Evolutionary conservation across 257 asterid genomes (phyloP), one percentile per base, ranked within the genome.

Genomic region (Solanum piurae): DNA sequence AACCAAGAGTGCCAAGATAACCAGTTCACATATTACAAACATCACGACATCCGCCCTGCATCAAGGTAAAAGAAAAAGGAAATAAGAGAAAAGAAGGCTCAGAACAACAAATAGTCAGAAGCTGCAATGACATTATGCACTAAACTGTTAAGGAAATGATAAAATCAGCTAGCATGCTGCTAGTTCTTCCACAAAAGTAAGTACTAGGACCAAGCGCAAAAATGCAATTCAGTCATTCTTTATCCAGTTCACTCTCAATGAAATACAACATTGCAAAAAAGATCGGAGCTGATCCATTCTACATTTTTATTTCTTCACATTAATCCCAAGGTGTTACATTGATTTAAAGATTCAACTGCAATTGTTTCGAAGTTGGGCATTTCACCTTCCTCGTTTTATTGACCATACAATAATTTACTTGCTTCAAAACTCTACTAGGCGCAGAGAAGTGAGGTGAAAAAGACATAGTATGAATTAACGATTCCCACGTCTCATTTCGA

Each of bases 11-110:
- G 98, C 97, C 83, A 95, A 91, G 89, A 92, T 92, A 82, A 96
- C 93, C 84, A 97, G 98, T 93, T 97, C 98, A 98, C 96, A 94
- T 87, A 95, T 94, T 73, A 95, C 96, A 83, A 93, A 96, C 88
- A 95, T 87, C 25, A 94, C 97, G 87, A 94, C 95, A 91, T 96
- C 98, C 64, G 93, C 96, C 95, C 98, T 96, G 95, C 93, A 92
- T 88, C 73, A 40, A 52, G 31, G 37, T 6, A 23, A 76, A 18
- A 73, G n/a, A 34, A 49, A 44, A 85, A 4, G 84, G 60, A 40
- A 40, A 79, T 79, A 79, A 44, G 64, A 25, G 52, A 79, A 44
- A 46, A 9, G 44, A 49, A 49, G 4, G 68, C 69, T 80, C 29
- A 46, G 64, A 79, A 25, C 9, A 46, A 49, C 29, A 80, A 29